A percentile compares a stretch with the other conserved stretches of the same genome.
Conservation (phyloP, 2,329 filamentous ascomycete genomes). For the Pseudofabraea citricarpa region DNA sequence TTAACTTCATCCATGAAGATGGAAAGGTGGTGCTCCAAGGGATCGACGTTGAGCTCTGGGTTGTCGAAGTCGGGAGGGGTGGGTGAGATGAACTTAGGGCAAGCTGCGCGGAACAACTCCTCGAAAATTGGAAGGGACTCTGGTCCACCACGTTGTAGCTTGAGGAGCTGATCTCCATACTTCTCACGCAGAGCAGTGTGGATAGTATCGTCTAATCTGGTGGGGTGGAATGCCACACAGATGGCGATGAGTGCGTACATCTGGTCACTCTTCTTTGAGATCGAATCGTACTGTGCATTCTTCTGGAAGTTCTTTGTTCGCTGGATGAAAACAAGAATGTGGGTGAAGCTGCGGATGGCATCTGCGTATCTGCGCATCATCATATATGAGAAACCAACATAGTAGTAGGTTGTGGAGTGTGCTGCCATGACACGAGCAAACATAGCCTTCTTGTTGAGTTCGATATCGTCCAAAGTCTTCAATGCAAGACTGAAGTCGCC, state of each 20-base stretch:
- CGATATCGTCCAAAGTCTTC: conserved; percentile 98
- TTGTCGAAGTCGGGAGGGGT: conserved; percentile 97
- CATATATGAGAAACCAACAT: conserved; percentile 99
- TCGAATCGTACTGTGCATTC: conserved; percentile 95
- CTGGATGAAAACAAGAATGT: conserved; percentile 98
- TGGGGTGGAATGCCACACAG: conserved; percentile 97
- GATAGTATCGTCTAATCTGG: conserved; percentile 96
- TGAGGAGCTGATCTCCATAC: conserved; percentile 96
- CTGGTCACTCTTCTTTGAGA: conserved; percentile 99
- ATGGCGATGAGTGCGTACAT: conserved; percentile 99
- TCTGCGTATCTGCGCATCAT: conserved; percentile 99
- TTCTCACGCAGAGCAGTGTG: conserved; percentile 97
- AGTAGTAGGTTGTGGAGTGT: conserved; percentile 99
- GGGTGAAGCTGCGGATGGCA: conserved; percentile 99
- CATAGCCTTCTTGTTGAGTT: conserved; percentile 99
- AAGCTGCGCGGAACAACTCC: conserved; percentile 95
- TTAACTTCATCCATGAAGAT: conserved; percentile 99
- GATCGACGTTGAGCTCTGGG: conserved; percentile 92
- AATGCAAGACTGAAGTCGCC: conserved; percentile 97
- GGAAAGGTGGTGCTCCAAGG: conserved; percentile 91
- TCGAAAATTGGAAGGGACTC: conserved; percentile 96
- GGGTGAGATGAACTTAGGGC: conserved; percentile 99
- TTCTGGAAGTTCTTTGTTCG: conserved; percentile 99
- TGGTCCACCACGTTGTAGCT: conserved; percentile 92
- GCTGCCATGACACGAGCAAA: conserved; percentile 99